Evolutionary conservation across 2,329 filamentous ascomycete genomes (phyloP), one percentile per base, ranked within the genome.

Genomic region (Colletotrichum viniferum): DNA sequence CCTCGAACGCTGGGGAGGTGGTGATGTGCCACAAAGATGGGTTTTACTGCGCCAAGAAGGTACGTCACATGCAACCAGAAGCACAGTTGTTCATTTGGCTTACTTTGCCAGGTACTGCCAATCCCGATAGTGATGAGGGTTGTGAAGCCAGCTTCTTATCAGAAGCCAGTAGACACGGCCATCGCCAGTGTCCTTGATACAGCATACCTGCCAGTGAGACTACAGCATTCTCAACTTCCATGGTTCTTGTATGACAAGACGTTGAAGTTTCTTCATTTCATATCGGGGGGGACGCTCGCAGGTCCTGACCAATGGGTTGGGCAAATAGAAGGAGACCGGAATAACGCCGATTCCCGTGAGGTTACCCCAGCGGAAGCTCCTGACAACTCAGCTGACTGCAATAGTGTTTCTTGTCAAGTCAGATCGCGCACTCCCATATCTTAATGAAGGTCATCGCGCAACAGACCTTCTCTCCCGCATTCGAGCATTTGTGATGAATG

Each of bases 261-360:
- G 78, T 82, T 88, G 63, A 84, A 86, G 71, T 80, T 78, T 12
- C 86, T 87, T 74, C 84, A 87, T 63, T 85, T 81, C 78, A 73
- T 84, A 4, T 86, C 86, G 4, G 87, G 86, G 12, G 88, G 88
- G 0, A 88, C 87, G 0, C 80, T 81, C 7, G 82, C 84, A 65
- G 88, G 88, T 0, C 83, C 85, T 1, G 87, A 89, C 76, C 88
- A 89, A 77, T 88, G 87, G 85, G 85, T 87, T n/a, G 88, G 88
- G 3, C 83, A 84, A 12, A 85, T 88, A 63, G 82, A 84, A 62
- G 71, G 79, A 1, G 80, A 81, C 2, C 82, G 86, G 52, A 83
- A 84, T 55, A 81, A 85, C 28, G 80, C 82, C 34, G 81, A 85
- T 30, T 82, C 84, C 0, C 74, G 83, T 84, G 74, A 76, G 82